Conservation (phyloP, 371 early-diverging fungal genomes). For the Mucor indicus region DNA sequence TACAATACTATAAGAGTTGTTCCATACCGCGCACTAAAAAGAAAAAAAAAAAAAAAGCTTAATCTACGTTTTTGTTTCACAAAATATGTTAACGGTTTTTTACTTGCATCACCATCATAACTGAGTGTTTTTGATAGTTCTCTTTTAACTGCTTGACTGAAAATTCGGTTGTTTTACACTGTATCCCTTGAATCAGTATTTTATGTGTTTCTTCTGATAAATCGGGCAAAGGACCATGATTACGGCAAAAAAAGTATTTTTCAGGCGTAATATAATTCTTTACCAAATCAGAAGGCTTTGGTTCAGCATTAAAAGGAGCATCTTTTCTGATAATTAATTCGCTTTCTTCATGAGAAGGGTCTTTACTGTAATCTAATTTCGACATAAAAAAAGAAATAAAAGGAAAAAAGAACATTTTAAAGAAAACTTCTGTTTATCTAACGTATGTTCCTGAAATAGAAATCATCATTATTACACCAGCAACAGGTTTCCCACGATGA, state of each 20-base stretch:
- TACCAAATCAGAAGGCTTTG: constrained; percentile 42
- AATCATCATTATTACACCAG: too few relatives aligned
- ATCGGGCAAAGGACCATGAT: constrained; percentile 85
- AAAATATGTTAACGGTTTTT: not conserved
- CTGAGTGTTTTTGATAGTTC: constrained; percentile 25
- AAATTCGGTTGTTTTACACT: constrained; percentile 10
- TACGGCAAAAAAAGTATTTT: constrained; percentile 62
- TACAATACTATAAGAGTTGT: not conserved
- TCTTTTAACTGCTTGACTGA: constrained; percentile 47
- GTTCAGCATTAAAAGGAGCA: constrained; percentile 60
- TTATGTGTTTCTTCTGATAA: constrained; percentile 46
- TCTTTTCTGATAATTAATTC: constrained; percentile 42
- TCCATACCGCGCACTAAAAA: constrained; percentile 25
- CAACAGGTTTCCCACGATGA: too few relatives aligned
- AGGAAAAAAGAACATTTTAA: constrained; percentile 1
- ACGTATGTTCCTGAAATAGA: too few relatives aligned
- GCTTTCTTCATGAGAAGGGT: constrained; percentile 18
- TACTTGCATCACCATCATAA: constrained; percentile 49
- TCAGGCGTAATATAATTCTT: constrained; percentile 55
- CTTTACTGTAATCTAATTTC: constrained; percentile 30
- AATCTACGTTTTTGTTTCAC: not conserved
- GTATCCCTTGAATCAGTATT: constrained; percentile 37
- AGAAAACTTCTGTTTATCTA: not conserved
- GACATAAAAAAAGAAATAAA: constrained; percentile 2
- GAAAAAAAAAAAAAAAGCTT: not conserved